Evolutionary conservation across 176 grass and related monocot species (phyloP).

Genomic region (Raddia guianensis): DNA sequence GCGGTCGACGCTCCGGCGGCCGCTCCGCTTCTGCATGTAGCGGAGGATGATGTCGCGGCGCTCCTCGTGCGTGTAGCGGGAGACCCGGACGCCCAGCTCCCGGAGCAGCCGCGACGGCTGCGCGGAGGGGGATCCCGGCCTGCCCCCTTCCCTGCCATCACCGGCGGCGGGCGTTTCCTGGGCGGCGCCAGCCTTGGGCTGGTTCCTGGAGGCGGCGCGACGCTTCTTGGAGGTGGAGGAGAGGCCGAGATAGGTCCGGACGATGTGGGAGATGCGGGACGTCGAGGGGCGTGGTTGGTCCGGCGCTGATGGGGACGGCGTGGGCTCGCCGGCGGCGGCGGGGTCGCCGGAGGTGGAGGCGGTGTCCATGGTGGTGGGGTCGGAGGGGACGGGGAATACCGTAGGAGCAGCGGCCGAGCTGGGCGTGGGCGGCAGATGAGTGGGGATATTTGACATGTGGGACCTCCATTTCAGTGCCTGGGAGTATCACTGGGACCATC

Average conservation of each 20-base stretch:
- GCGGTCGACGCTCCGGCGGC: slow-evolving; percentile 65
- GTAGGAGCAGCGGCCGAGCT: too few relatives aligned
- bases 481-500: background rate
- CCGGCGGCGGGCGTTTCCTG: slow-evolving; percentile 7
- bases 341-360: slow-evolving; percentile 29
- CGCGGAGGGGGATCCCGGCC: slow-evolving; percentile 1
- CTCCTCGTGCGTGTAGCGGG: slow-evolving; percentile 87
- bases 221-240: slow-evolving; percentile 45
- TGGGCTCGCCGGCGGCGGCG: slow-evolving; percentile 3
- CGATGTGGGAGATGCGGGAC: slow-evolving; percentile 49
- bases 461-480: background rate
- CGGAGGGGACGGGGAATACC: background rate
- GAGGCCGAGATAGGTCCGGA: slow-evolving; percentile 59
- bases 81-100: slow-evolving; percentile 84
- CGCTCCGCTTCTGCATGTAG: slow-evolving; percentile 96
- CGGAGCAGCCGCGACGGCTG: slow-evolving; percentile 70
- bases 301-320: slow-evolving; percentile 7
- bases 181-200: slow-evolving; percentile 20
- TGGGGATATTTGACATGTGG: slow-evolving; percentile 9
- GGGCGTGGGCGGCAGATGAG: too few relatives aligned
- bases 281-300: slow-evolving; percentile 4
- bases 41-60: slow-evolving; percentile 92
- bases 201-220: slow-evolving; percentile 44
- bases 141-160: slow-evolving; percentile 6
- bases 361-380: slow-evolving; percentile 46